phyloP scores from a whole-genome alignment of 2,329 filamentous ascomycete species.

The Epichloe sibirici region DNA sequence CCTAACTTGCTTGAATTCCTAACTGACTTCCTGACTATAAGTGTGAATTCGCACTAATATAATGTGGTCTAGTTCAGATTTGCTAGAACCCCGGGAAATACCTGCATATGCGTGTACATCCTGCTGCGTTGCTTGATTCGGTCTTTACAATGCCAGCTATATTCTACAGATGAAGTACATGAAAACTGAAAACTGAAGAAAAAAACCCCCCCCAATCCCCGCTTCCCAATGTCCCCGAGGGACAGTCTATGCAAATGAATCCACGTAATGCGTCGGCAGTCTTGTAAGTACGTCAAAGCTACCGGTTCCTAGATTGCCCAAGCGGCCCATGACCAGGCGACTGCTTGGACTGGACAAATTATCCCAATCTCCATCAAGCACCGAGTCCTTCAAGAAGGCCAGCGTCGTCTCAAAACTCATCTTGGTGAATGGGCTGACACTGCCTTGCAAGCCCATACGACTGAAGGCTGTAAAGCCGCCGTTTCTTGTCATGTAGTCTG shows the following conservation, averaged over 20 bases:
- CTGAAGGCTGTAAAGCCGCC: slow-evolving; percentile 88
- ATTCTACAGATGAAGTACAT: too few relatives aligned
- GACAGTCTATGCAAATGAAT: too few relatives aligned
- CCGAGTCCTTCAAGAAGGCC: slow-evolving; percentile 82
- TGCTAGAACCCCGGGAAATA: too few relatives aligned
- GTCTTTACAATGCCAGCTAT: too few relatives aligned
- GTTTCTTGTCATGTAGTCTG: slow-evolving; percentile 92
- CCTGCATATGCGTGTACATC: too few relatives aligned
- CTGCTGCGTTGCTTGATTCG: too few relatives aligned
- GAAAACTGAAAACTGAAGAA: not conserved
- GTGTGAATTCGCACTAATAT: too few relatives aligned
- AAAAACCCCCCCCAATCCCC: not conserved
- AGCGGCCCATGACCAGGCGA: slow-evolving; percentile 74
- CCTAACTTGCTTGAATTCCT: too few relatives aligned
- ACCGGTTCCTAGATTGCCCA: slow-evolving; percentile 78
- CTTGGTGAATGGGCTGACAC: slow-evolving; percentile 87
- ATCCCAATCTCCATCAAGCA: slow-evolving; percentile 83
- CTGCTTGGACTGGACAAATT: slow-evolving; percentile 75
- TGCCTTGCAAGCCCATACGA: slow-evolving; percentile 74
- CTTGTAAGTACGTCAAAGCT: slow-evolving; percentile 74
- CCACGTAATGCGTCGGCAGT: slow-evolving; percentile 37
- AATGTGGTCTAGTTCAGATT: too few relatives aligned
- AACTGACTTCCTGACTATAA: too few relatives aligned
- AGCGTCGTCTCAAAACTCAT: slow-evolving; percentile 99
- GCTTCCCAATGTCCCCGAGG: too few relatives aligned